Base-by-base conservation (phyloP, 768 basidiomycete genomes). In the Termitomyces sp. region DNA sequence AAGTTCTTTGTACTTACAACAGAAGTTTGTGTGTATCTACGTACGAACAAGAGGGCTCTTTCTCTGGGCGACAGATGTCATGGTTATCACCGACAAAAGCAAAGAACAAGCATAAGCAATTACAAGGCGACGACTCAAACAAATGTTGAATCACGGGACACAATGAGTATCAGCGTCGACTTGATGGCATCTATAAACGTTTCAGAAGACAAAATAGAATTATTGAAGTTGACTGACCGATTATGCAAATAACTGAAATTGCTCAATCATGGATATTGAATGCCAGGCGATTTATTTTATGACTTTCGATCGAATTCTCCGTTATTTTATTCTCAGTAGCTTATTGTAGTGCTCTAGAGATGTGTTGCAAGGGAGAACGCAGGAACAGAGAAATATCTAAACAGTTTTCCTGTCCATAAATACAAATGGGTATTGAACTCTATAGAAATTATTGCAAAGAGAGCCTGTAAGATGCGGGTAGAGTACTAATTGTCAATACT, bases 371-470 rank as follows among this genome's bases (percentile, higher is more conserved):
- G 16, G n/a, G 16, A 47, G 8, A 28, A 30, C 22, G 11, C 43
- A 22, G 22, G 47, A 30, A 20, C 50, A 32, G 30, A 43, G 35
- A 45, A 26, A 50, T 36, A 59, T 18, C 16, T 35, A 30, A 28
- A 44, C 7, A 44, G 40, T 28, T 36, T 46, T 51, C 51, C 28
- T 45, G 43, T 45, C 43, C 53, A 30, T 48, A 57, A 36, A 49
- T 35, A 50, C 54, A 52, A 53, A 20, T 13, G 53, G 63, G 55
- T 55, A 55, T 58, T 55, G 55, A 54, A 60, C 52, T 58, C 59
- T 63, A 58, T 60, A 20, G 18, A 30, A 24, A 44, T 50, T 43
- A 56, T 51, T 60, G 59, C 52, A 50, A 58, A 30, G 41, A 28
- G 13, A 20, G 14, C 35, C 49, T 18, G 57, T 58, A 55, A 60